phyloP scores from a whole-genome alignment of 768 basidiomycete genomes.

The Cystofilobasidium macerans region DNA sequence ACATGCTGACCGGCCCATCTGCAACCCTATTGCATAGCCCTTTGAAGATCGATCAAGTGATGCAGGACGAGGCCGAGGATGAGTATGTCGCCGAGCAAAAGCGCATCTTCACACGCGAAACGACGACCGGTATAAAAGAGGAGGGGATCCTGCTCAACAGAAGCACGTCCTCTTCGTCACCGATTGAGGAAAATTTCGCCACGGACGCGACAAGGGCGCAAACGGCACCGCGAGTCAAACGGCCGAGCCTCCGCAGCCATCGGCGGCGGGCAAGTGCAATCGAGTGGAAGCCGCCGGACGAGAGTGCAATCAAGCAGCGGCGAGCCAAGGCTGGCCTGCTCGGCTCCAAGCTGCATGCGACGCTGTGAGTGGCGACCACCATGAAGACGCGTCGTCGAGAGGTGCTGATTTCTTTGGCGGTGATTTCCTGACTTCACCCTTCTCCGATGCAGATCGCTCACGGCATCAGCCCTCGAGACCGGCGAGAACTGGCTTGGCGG shows the following conservation, averaged over 20 bases:
- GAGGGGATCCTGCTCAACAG: background rate
- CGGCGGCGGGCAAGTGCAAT: slow-evolving; percentile 1
- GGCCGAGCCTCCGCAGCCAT: background rate
- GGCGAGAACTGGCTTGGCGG: slow-evolving; percentile 22
- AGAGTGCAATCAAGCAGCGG: background rate
- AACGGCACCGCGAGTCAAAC: background rate
- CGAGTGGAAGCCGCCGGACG: background rate
- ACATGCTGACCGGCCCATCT: background rate
- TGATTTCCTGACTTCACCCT: background rate
- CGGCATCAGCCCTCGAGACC: slow-evolving; percentile 13
- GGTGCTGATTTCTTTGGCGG: background rate
- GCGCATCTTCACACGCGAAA: slow-evolving; percentile 71
- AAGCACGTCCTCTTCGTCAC: background rate
- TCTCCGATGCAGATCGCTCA: background rate
- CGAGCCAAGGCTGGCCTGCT: slow-evolving; percentile 14
- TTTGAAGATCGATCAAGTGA: slow-evolving; percentile 17
- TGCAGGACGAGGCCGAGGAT: slow-evolving; percentile 23
- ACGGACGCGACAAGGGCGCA: background rate
- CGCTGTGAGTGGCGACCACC: slow-evolving; percentile 5
- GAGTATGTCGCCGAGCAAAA: slow-evolving; percentile 21
- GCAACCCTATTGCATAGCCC: background rate
- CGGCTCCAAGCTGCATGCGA: slow-evolving; percentile 12
- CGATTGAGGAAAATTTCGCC: background rate
- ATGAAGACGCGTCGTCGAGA: background rate
- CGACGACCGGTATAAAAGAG: slow-evolving; percentile 50